These are phyloP conservation scores for Takashimella koratensis DNA, from an alignment of 1,284 basidiomycete genomes.

Conservation along the genomic window DNA sequence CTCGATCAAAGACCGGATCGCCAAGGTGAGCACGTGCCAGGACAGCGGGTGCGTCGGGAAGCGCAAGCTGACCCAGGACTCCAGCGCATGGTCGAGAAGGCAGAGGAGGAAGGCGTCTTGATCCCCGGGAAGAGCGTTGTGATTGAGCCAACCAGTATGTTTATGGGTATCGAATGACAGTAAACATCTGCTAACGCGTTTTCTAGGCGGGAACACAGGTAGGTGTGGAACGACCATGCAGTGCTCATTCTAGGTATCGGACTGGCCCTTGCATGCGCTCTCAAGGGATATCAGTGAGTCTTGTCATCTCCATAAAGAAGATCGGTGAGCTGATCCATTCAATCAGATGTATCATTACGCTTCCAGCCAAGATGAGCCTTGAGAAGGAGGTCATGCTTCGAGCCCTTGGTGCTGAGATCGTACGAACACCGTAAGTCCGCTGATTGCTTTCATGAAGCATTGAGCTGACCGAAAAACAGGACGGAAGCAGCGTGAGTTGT, in stretches of 20 bases:
- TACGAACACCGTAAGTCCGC: constrained; percentile 78
- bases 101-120: constrained; percentile 80
- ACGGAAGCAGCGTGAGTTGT: constrained; percentile 41
- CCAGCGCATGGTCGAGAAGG: constrained; percentile 84
- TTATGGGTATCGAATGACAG: not conserved
- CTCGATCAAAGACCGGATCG: constrained; percentile 92
- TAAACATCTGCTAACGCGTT: constrained; percentile 32
- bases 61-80: too few relatives aligned
- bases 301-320: constrained; percentile 54
- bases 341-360: constrained; percentile 72
- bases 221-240: too few relatives aligned
- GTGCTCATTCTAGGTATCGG: constrained; percentile 81
- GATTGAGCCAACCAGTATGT: constrained; percentile 67
- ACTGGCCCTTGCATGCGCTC: constrained; percentile 80
- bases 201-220: constrained; percentile 88
- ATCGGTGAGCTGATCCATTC: constrained; percentile 60
- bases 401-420: constrained; percentile 87
- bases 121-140: constrained; percentile 85
- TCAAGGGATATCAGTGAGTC: constrained; percentile 47
- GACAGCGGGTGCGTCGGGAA: too few relatives aligned
- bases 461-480: constrained; percentile 14
- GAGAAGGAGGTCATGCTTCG: constrained; percentile 92
- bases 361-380: constrained; percentile 94
- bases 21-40: constrained; percentile 64
- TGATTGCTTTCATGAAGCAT: not conserved